Evolutionary conservation across 495 filamentous ascomycete species (phyloP), one percentile per base, ranked within the genome.

Genomic region (Hypoxylon perforatum): DNA sequence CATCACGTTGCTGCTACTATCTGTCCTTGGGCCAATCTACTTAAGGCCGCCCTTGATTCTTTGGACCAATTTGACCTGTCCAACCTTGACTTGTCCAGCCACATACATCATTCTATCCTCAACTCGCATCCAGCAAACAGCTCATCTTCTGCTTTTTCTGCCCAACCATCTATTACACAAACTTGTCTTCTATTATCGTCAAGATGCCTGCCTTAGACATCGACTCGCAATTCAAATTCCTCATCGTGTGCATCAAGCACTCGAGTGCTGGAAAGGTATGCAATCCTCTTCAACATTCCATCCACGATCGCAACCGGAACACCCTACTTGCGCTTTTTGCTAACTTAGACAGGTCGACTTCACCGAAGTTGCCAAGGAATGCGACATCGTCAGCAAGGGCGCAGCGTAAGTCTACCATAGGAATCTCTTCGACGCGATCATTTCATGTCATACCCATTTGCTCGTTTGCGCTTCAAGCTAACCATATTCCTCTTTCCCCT

Each of bases 181-280:
- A 57, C 1, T 17, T 2, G 25, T 12, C 38, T 17, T 4, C 7
- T 9, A 44, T 3, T 42, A 4, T 48, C 28, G 55, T 42, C 73
- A 81, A 67, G 10, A 87, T 88, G 83, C 67, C 85, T 57, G 73
- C 77, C 4, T 59, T 76, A 48, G 80, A 79, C 22, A 71, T 74
- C 11, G 84, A 89, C 10, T 81, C 82, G 0, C 87, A 90, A 53
- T 81, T 91, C 67, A 80, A 81, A 17, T 90, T 91, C 71, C 78
- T 91, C 14, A 80, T 91, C 33, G 79, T 80, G 42, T 91, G 88
- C 77, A 85, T 91, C 70, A 79, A 84, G 41, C 76, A 86, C 73
- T 78, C 84, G 1, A 79, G 76, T 64, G 78, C 77, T 42, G 86
- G 87, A 25, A 86, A 85, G 70, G 88, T 88, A 70, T 75, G 77